Evolutionary conservation across 1,284 basidiomycete genomes (phyloP).

Genomic region (Somion occarium): DNA sequence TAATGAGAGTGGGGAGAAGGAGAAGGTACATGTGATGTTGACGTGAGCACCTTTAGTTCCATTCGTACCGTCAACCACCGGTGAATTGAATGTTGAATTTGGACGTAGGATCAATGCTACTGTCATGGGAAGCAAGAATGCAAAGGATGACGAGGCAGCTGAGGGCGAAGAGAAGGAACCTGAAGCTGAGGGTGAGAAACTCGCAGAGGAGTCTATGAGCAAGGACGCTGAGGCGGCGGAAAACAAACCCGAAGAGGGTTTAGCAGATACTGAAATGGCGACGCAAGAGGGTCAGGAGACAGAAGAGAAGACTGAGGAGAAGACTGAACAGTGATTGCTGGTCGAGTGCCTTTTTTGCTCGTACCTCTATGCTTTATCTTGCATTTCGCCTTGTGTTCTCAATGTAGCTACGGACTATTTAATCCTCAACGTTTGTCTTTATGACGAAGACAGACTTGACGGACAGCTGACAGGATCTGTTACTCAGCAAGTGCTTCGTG

Average conservation of each 20-base stretch:
- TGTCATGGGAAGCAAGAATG: conserved; percentile 68
- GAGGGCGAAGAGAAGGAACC: conserved; percentile 26
- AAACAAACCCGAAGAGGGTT: conserved; percentile 20
- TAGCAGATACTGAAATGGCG: conserved; percentile 26
- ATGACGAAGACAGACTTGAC: no score
- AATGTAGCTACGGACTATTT: no score
- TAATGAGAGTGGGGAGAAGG: conserved; percentile 45
- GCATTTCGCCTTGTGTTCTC: no score
- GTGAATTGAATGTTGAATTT: background rate
- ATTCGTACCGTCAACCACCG: conserved; percentile 8
- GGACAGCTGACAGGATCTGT: no score
- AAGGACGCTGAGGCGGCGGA: conserved; percentile 13
- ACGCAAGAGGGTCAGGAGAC: conserved; percentile 13
- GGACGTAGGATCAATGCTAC: conserved; percentile 65
- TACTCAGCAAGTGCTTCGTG: no score
- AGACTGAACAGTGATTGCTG: no score
- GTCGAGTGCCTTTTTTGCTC: background rate
- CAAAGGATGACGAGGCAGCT: conserved; percentile 36
- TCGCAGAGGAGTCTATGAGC: conserved; percentile 30
- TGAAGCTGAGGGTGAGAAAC: conserved; percentile 21
- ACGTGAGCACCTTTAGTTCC: conserved; percentile 41
- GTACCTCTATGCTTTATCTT: background rate
- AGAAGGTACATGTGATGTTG: conserved; percentile 70
- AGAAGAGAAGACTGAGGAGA: conserved; percentile 18
- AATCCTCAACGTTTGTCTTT: no score